Conservation (phyloP, 2,329 filamentous ascomycete genomes). For the Fusarium oxysporum region DNA sequence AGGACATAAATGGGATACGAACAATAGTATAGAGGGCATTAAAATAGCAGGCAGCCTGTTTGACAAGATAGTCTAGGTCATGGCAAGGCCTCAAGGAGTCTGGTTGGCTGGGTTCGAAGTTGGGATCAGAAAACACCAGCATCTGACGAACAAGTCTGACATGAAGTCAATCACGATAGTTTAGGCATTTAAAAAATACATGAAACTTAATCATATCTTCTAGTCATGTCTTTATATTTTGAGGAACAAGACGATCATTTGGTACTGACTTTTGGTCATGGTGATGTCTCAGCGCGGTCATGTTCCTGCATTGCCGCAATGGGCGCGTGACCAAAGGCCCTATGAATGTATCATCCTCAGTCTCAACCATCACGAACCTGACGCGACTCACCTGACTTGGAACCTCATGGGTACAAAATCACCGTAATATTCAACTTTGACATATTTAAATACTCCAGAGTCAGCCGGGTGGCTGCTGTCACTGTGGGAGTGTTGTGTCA, state of each 20-base stretch:
- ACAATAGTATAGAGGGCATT: slow-evolving; percentile 13
- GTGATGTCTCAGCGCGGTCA: slow-evolving; percentile 36
- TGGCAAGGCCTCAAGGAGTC: slow-evolving; percentile 12
- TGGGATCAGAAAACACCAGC: slow-evolving; percentile 27
- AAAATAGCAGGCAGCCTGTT: slow-evolving; percentile 4
- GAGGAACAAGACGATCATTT: slow-evolving; percentile 26
- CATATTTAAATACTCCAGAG: slow-evolving; percentile 26
- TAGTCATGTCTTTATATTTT: slow-evolving; percentile 23
- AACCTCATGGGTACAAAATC: slow-evolving; percentile 5
- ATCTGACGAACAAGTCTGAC: slow-evolving; percentile 41
- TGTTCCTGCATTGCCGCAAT: slow-evolving; percentile 37
- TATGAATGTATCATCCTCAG: slow-evolving; percentile 29
- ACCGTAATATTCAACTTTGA: neutral
- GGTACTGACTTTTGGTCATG: slow-evolving; percentile 26
- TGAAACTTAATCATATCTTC: slow-evolving; percentile 20
- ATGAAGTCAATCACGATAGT: slow-evolving; percentile 31
- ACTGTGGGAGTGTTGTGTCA: slow-evolving; percentile 20
- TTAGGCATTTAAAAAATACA: slow-evolving; percentile 4
- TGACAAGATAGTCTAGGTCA: slow-evolving; percentile 9
- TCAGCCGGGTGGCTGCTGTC: slow-evolving; percentile 1
- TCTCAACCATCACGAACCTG: slow-evolving; percentile 37
- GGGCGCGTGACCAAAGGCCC: slow-evolving; percentile 28
- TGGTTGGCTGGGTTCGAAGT: slow-evolving; percentile 11
- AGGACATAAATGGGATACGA: slow-evolving; percentile 16
- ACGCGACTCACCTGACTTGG: slow-evolving; percentile 39